A percentile compares a stretch with the other conserved stretches of the same genome.
phyloP scores from a whole-genome alignment of 306 rosid genomes.

The Castanospermum australe region DNA sequence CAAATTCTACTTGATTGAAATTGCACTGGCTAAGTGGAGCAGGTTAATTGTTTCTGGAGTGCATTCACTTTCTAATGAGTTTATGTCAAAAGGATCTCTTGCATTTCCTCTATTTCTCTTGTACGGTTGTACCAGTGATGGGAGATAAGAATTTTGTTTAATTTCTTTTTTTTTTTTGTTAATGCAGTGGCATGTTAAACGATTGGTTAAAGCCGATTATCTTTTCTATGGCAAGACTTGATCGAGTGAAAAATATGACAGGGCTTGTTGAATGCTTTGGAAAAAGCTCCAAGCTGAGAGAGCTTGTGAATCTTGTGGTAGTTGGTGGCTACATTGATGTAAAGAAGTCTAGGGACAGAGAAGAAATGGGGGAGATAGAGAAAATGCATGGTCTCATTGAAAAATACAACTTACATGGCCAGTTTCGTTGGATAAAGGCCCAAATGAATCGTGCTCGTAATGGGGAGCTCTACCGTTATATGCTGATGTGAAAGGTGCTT shows the following conservation, averaged over 20 bases:
- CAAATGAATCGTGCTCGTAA: conserved; percentile 72
- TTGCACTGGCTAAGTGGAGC: not conserved
- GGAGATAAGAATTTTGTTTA: not conserved
- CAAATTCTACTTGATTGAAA: not conserved
- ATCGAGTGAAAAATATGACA: conserved; percentile 57
- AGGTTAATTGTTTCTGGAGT: not conserved
- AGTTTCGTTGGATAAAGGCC: conserved; percentile 69
- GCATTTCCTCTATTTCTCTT: not conserved
- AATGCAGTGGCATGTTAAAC: conserved; percentile 51
- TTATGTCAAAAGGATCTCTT: not conserved
- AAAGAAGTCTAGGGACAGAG: conserved; percentile 57
- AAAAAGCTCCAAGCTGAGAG: conserved; percentile 60
- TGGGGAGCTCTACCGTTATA: conserved; percentile 69
- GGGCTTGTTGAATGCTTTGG: conserved; percentile 75
- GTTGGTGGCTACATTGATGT: conserved; percentile 64
- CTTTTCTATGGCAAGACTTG: conserved; percentile 74
- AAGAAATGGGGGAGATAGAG: conserved; percentile 72
- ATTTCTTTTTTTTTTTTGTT: not conserved
- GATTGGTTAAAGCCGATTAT: conserved; percentile 67
- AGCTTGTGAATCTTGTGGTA: conserved; percentile 61
- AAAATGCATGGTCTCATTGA: conserved; percentile 64
- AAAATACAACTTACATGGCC: conserved; percentile 53
- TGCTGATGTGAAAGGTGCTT: conserved; percentile 70
- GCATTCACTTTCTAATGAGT: not conserved
- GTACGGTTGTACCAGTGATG: not conserved